A percentile compares a stretch with the other conserved stretches of the same genome.
Conservation (phyloP, 2,329 filamentous ascomycete species). For the Dactylellina cionopaga region DNA sequence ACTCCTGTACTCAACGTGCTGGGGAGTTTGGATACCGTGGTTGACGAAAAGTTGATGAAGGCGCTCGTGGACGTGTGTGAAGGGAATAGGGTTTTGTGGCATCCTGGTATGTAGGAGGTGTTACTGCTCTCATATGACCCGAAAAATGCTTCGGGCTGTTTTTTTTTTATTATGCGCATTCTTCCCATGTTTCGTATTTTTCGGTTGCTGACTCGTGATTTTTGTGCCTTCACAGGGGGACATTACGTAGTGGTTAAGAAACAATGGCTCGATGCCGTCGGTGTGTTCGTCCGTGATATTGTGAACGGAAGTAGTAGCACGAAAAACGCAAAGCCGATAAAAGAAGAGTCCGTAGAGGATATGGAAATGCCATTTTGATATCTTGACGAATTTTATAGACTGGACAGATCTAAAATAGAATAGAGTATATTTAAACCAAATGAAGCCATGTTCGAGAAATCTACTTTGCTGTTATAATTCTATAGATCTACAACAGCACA, state of each 20-base stretch:
- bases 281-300: slow-evolving; percentile 69
- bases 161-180: slow-evolving; percentile 17
- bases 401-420: slow-evolving; percentile 12
- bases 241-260: slow-evolving; percentile 74
- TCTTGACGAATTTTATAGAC: neutral
- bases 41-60: slow-evolving; percentile 70
- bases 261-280: slow-evolving; percentile 70
- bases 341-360: slow-evolving; percentile 70
- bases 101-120: slow-evolving; percentile 65
- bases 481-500: neutral
- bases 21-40: slow-evolving; percentile 72
- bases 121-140: neutral
- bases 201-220: slow-evolving; percentile 1
- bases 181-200: slow-evolving; percentile 1
- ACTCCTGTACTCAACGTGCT: slow-evolving; percentile 73
- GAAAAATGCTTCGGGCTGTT: too few species aligned
- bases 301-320: slow-evolving; percentile 60
- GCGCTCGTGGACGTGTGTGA: slow-evolving; percentile 68
- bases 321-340: slow-evolving; percentile 56
- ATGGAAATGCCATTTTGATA: slow-evolving; percentile 72
- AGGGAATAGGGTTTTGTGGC: slow-evolving; percentile 69
- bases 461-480: neutral
- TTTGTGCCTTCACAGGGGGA: slow-evolving; percentile 59
- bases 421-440: neutral
- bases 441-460: neutral